phyloP scores from a whole-genome alignment of 805 yeast species.

The Candida khao-thaluensis region DNA sequence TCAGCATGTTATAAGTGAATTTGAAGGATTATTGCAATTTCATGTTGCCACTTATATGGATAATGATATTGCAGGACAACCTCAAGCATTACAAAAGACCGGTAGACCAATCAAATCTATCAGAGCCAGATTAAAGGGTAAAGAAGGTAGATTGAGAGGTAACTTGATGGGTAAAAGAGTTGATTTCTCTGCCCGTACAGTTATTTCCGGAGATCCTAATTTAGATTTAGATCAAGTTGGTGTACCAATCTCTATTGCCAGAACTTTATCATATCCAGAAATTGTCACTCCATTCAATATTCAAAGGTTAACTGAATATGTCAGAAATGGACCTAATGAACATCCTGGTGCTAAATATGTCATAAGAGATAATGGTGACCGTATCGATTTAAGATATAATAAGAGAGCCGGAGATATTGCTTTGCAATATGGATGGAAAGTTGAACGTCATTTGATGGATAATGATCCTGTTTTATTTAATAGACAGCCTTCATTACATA shows the following conservation, averaged over 20 bases:
- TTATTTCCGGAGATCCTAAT: conserved; percentile 98
- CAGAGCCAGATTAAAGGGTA: conserved; percentile 99
- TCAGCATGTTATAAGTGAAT: conserved; percentile 95
- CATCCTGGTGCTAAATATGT: conserved; percentile 99
- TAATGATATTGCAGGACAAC: conserved; percentile 99
- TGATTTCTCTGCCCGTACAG: conserved; percentile 98
- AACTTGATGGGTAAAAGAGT: conserved; percentile 99
- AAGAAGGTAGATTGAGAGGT: conserved; percentile 98
- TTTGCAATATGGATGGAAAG: conserved; percentile 98
- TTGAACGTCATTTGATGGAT: conserved; percentile 97
- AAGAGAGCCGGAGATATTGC: conserved; percentile 98
- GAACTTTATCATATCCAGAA: conserved; percentile 94
- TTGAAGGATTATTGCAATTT: conserved; percentile 91
- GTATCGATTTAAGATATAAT: conserved; percentile 95
- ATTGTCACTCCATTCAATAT: conserved; percentile 97
- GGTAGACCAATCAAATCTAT: conserved; percentile 98
- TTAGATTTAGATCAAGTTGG: conserved; percentile 98
- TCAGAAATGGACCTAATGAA: conserved; percentile 97
- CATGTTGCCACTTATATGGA: conserved; percentile 99
- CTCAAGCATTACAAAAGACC: conserved; percentile 96
- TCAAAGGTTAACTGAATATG: conserved; percentile 87
- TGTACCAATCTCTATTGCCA: conserved; percentile 95
- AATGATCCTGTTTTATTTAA: conserved; percentile 96
- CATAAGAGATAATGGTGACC: conserved; percentile 97
- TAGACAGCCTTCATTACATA: conserved; percentile 98